Conservation (phyloP, 345 rosid genomes). For the Capsella bursapastoris region DNA sequence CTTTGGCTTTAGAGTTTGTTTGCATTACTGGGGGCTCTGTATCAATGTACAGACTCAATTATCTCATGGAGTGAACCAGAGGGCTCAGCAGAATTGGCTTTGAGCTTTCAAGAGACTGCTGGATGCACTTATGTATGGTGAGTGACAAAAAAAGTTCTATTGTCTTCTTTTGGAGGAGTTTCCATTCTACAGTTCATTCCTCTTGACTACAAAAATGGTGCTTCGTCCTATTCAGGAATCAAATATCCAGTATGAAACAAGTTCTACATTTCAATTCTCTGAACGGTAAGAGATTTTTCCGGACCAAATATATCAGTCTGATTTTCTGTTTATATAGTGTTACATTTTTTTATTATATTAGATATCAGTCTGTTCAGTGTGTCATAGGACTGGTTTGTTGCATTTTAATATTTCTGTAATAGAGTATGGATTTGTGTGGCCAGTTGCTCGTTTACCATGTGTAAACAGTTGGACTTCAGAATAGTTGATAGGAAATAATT, state of each 20-base stretch:
- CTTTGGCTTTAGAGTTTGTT: not conserved
- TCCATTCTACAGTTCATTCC: constrained; percentile 12
- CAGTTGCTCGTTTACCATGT: constrained; percentile 16
- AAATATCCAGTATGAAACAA: constrained; percentile 72
- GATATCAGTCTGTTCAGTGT: not conserved
- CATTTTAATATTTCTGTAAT: no score
- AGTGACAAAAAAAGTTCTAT: constrained; percentile 4
- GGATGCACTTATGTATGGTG: constrained; percentile 83
- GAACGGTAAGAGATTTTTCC: constrained; percentile 64
- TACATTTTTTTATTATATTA: constrained; percentile 5
- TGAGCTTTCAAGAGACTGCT: constrained; percentile 85
- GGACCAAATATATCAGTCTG: not conserved
- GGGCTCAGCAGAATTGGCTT: constrained; percentile 69
- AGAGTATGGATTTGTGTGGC: constrained; percentile 18
- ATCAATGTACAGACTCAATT: constrained; percentile 64
- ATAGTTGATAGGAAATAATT: constrained; percentile 6
- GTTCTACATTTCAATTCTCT: constrained; percentile 68
- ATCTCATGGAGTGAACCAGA: constrained; percentile 98
- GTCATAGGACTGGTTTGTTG: not conserved
- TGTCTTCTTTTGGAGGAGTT: constrained; percentile 1
- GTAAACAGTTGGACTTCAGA: constrained; percentile 15
- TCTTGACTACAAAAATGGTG: constrained; percentile 31
- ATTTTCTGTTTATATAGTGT: constrained; percentile 10
- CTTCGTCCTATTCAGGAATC: constrained; percentile 51
- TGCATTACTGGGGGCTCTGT: constrained; percentile 11